phyloP scores from a whole-genome alignment of 192 early-diverging fungal species.

The Podila verticillata region DNA sequence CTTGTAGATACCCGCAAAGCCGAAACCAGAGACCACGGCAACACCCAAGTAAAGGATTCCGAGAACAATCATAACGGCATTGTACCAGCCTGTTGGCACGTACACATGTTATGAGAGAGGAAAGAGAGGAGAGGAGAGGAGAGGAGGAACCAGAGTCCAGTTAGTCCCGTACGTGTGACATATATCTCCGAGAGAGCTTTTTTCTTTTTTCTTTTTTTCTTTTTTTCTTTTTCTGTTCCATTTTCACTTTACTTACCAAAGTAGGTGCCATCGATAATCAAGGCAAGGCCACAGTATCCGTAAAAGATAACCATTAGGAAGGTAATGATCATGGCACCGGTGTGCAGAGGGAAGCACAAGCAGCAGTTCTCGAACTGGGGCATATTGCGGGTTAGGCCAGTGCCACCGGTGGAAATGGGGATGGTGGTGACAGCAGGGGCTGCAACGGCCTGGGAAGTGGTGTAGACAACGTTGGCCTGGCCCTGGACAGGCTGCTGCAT shows the following conservation, averaged over 20 bases:
- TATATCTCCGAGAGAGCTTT: too few relatives aligned
- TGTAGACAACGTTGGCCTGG: conserved; percentile 4
- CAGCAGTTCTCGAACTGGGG: conserved; percentile 33
- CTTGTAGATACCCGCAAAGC: conserved; percentile 42
- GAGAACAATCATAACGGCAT: conserved; percentile 2
- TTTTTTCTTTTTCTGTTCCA: too few relatives aligned
- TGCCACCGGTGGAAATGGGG: conserved; percentile 1
- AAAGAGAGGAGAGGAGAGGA: neutral
- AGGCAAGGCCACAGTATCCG: conserved; percentile 27
- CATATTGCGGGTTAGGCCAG: conserved; percentile 20
- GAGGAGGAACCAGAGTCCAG: neutral
- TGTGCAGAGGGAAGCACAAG: conserved; percentile 30
- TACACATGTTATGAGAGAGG: too few relatives aligned
- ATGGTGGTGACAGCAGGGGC: conserved; percentile 4
- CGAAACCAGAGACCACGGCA: conserved; percentile 17
- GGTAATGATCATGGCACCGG: conserved; percentile 38
- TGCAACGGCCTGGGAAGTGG: neutral
- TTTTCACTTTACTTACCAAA: conserved; percentile 1
- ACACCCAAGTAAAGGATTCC: conserved; percentile 27
- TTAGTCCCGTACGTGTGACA: too few relatives aligned
- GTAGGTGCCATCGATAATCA: neutral
- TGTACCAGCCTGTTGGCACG: neutral
- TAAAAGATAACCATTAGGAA: conserved; percentile 31
- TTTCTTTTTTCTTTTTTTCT: too few relatives aligned
- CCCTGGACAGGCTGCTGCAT: conserved; percentile 5